Evolutionary conservation across 208 protist species (phyloP).

Genomic region (Leishmania tarentolae): DNA sequence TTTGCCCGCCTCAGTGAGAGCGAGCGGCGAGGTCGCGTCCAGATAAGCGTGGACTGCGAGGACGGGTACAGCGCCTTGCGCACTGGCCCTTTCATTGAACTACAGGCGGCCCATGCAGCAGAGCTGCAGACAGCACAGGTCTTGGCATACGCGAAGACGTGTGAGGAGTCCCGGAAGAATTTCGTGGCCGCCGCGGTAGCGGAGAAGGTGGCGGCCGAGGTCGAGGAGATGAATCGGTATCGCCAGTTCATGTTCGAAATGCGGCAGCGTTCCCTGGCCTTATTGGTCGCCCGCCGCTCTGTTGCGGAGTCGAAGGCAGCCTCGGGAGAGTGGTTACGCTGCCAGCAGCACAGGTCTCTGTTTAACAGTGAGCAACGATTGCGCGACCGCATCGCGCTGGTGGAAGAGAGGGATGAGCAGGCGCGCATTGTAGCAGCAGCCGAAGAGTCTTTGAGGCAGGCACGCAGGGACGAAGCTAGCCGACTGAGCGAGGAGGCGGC

Average conservation of each 20-base stretch:
- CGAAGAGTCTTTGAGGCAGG: neutral
- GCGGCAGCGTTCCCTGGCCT: constrained; percentile 11
- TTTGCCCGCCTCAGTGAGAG: neutral
- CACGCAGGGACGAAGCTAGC: neutral
- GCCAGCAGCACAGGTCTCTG: constrained; percentile 20
- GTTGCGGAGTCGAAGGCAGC: constrained; percentile 1
- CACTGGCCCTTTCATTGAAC: constrained; percentile 12
- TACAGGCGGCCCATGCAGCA: constrained; percentile 16
- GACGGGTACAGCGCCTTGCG: constrained; percentile 14
- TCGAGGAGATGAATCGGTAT: neutral
- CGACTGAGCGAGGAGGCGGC: neutral
- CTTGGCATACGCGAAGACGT: constrained; percentile 1
- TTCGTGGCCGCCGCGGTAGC: constrained; percentile 6
- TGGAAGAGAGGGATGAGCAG: constrained; percentile 16
- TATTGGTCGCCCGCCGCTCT: constrained; percentile 14
- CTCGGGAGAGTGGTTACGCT: constrained; percentile 12
- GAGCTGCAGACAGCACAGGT: constrained; percentile 13
- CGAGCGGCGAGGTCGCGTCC: constrained; percentile 11
- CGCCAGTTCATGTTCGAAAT: constrained; percentile 1
- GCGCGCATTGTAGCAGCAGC: neutral
- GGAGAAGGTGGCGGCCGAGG: constrained; percentile 7
- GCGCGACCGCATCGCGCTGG: constrained; percentile 16
- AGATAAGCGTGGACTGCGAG: constrained; percentile 2
- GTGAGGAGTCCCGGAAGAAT: neutral
- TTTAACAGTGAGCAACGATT: constrained; percentile 22